A percentile compares a stretch with the other conserved stretches of the same genome.
Conservation (phyloP, 2,329 filamentous ascomycete species). For the Setomelanomma holmii region DNA sequence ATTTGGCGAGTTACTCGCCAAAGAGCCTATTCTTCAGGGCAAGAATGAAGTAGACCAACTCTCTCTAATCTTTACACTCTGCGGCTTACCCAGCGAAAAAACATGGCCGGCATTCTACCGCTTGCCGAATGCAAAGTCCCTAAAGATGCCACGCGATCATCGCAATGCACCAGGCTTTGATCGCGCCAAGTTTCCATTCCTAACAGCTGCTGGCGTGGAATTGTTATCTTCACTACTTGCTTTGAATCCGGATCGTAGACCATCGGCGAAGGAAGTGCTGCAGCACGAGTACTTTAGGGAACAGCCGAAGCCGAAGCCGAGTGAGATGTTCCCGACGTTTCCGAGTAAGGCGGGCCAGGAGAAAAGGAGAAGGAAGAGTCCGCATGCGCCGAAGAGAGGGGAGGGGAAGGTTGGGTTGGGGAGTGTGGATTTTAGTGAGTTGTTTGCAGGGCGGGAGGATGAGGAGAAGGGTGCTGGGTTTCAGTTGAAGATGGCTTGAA, state of each 20-base stretch:
- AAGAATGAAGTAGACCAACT: conserved; percentile 93
- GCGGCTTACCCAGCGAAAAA: conserved; percentile 82
- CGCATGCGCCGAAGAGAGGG: conserved; percentile 82
- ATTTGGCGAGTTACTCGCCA: conserved; percentile 86
- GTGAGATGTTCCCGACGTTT: conserved; percentile 95
- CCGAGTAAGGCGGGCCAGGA: conserved; percentile 95
- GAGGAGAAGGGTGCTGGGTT: conserved; percentile 59
- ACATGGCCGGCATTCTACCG: conserved; percentile 87
- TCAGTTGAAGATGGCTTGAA: conserved; percentile 42
- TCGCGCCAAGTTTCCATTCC: conserved; percentile 78
- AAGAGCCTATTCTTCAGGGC: conserved; percentile 83
- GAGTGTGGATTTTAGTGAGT: conserved; percentile 57
- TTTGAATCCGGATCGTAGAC: conserved; percentile 75
- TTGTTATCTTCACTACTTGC: conserved; percentile 75
- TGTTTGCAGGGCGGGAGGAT: conserved; percentile 58
- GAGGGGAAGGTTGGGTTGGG: conserved; percentile 58
- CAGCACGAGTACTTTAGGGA: conserved; percentile 85
- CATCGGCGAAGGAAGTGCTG: conserved; percentile 76
- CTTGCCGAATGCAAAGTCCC: conserved; percentile 82
- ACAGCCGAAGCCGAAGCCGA: conserved; percentile 86
- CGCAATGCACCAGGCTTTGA: conserved; percentile 60
- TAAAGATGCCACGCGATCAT: conserved; percentile 66
- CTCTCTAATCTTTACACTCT: conserved; percentile 80
- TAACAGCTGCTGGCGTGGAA: conserved; percentile 76
- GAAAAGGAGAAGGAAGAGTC: conserved; percentile 74